A percentile compares a stretch with the other conserved stretches of the same genome.
Conservation (phyloP, 2,329 filamentous ascomycete species). For the Acephala macrosclerotiorum region DNA sequence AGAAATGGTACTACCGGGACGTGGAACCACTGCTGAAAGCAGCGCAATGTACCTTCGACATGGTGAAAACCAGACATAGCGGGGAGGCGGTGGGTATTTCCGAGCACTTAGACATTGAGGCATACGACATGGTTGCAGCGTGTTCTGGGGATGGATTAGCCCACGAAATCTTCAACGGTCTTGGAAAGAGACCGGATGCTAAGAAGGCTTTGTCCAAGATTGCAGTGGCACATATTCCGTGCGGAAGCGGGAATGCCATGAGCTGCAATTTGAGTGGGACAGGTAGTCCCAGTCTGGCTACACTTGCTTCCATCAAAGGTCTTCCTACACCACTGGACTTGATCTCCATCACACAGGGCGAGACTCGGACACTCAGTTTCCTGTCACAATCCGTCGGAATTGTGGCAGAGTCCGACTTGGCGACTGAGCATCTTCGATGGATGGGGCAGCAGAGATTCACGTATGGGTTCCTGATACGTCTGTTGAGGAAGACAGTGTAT, state of each 20-base stretch:
- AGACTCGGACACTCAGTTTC: slow-evolving; percentile 80
- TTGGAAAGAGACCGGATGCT: slow-evolving; percentile 80
- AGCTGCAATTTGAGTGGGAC: slow-evolving; percentile 89
- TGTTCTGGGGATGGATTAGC: slow-evolving; percentile 93
- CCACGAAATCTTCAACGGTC: slow-evolving; percentile 93
- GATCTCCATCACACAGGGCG: slow-evolving; percentile 85
- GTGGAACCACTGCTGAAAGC: slow-evolving; percentile 85
- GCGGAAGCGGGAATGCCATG: slow-evolving; percentile 94
- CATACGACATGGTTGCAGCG: slow-evolving; percentile 84
- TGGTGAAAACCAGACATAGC: slow-evolving; percentile 72
- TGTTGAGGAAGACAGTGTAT: slow-evolving; percentile 80
- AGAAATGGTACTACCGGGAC: slow-evolving; percentile 75
- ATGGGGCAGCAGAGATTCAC: slow-evolving; percentile 89
- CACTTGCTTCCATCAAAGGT: slow-evolving; percentile 87
- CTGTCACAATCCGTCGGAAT: slow-evolving; percentile 90
- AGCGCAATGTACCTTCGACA: slow-evolving; percentile 78
- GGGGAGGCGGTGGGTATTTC: slow-evolving; percentile 84
- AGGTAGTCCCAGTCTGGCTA: slow-evolving; percentile 75
- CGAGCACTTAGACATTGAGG: slow-evolving; percentile 76
- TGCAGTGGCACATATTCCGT: slow-evolving; percentile 87
- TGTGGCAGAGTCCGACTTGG: slow-evolving; percentile 88
- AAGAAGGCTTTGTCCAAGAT: slow-evolving; percentile 75
- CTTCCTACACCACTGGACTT: slow-evolving; percentile 85
- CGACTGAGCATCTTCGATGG: slow-evolving; percentile 90
- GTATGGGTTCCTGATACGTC: slow-evolving; percentile 79